These are phyloP conservation scores for Coemansia sp. DNA, from an alignment of 192 early-diverging fungal genomes.

Conservation along the genomic window DNA sequence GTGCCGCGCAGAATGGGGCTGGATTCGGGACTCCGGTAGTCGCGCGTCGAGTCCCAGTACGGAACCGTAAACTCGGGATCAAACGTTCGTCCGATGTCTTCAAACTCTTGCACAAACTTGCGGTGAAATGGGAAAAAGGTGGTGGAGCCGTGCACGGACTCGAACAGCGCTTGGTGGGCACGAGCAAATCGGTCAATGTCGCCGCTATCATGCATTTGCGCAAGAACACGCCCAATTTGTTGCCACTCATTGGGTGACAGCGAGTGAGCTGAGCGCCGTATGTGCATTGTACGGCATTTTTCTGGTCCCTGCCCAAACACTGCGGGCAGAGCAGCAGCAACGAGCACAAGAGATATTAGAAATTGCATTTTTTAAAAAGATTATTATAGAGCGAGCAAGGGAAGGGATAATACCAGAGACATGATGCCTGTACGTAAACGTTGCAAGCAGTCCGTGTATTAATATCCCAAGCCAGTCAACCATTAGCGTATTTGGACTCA, in stretches of 20 bases:
- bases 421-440: background rate
- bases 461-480: too few species aligned
- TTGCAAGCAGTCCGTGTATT: too few species aligned
- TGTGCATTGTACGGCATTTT: slow-evolving; percentile 22
- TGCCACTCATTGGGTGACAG: slow-evolving; percentile 43
- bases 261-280: slow-evolving; percentile 41
- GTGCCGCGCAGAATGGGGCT: slow-evolving; percentile 28
- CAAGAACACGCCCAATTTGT: slow-evolving; percentile 20
- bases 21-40: slow-evolving; percentile 28
- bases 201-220: slow-evolving; percentile 29
- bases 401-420: background rate
- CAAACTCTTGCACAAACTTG: slow-evolving; percentile 53
- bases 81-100: slow-evolving; percentile 35
- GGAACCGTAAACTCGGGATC: slow-evolving; percentile 42
- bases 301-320: slow-evolving; percentile 16
- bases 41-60: slow-evolving; percentile 49
- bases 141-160: slow-evolving; percentile 40
- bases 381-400: too few species aligned
- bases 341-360: slow-evolving; percentile 10
- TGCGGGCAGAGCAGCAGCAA: background rate
- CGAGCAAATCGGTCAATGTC: slow-evolving; percentile 41
- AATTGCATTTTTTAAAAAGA: slow-evolving; percentile 3
- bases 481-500: too few species aligned
- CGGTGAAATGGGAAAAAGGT: slow-evolving; percentile 55
- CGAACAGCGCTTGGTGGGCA: slow-evolving; percentile 38